Evolutionary conservation across 1,284 basidiomycete species (phyloP).

Genomic region (Pyrrhoderma noxium): DNA sequence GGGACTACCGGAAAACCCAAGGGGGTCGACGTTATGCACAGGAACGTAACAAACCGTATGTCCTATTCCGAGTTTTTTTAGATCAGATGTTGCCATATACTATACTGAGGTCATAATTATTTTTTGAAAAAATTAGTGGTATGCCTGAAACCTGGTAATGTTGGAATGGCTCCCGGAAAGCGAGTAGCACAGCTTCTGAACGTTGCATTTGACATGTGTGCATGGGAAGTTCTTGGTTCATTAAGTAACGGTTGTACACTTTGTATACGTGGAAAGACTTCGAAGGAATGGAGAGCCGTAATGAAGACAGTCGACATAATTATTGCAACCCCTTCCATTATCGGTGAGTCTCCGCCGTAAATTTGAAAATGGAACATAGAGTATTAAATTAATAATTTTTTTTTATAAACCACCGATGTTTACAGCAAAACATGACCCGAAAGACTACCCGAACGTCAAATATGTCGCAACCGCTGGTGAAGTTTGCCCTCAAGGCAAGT

Average conservation of each 20-base stretch:
- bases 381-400: constrained; percentile 6
- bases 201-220: constrained; percentile 57
- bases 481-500: constrained; percentile 46
- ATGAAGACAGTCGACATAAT: constrained; percentile 53
- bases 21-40: constrained; percentile 51
- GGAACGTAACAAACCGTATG: constrained; percentile 51
- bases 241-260: constrained; percentile 50
- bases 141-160: constrained; percentile 45
- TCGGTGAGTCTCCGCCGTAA: constrained; percentile 29
- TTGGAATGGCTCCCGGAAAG: constrained; percentile 45
- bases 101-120: not conserved
- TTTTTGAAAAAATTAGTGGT: constrained; percentile 37
- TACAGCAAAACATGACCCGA: constrained; percentile 40
- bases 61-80: constrained; percentile 3
- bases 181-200: constrained; percentile 54
- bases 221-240: constrained; percentile 54
- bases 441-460: constrained; percentile 51
- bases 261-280: constrained; percentile 47
- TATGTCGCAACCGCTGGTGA: constrained; percentile 54
- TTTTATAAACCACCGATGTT: no score
- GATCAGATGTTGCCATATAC: no score
- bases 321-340: constrained; percentile 47
- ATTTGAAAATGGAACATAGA: not conserved
- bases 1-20: constrained; percentile 54
- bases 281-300: constrained; percentile 47